Conservation (phyloP, 2,329 filamentous ascomycete species). For the Colletotrichum limetticola region DNA sequence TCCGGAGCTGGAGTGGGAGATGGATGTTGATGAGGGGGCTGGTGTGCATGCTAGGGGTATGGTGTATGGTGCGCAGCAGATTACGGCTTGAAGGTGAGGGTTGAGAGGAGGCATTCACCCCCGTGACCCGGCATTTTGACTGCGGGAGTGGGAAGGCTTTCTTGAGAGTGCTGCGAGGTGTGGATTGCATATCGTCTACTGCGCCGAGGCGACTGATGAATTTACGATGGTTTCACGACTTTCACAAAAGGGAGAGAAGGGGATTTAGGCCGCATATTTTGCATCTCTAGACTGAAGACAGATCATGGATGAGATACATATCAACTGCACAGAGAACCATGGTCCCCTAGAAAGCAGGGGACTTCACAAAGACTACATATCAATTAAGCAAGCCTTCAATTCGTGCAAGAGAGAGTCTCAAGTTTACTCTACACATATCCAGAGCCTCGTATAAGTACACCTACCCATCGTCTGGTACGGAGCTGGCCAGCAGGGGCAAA, state of each 20-base stretch:
- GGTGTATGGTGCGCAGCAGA: background rate
- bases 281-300: background rate
- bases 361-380: background rate
- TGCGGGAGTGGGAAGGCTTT: no score
- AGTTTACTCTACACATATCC: no score
- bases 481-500: no score
- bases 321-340: background rate
- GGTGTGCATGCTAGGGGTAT: background rate
- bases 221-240: background rate
- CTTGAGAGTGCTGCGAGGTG: background rate
- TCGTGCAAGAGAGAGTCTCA: no score
- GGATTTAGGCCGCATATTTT: background rate
- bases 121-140: no score
- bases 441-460: no score
- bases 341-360: background rate
- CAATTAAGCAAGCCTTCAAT: background rate
- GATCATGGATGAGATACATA: background rate
- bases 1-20: slow-evolving; percentile 19
- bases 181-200: background rate
- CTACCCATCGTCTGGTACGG: no score
- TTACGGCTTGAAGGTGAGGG: background rate
- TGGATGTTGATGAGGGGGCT: slow-evolving; percentile 4
- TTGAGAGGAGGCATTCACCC: no score
- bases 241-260: background rate
- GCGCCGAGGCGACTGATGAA: background rate